Evolutionary conservation across 768 basidiomycete species (phyloP).

Genomic region (Gymnopilus junonius): DNA sequence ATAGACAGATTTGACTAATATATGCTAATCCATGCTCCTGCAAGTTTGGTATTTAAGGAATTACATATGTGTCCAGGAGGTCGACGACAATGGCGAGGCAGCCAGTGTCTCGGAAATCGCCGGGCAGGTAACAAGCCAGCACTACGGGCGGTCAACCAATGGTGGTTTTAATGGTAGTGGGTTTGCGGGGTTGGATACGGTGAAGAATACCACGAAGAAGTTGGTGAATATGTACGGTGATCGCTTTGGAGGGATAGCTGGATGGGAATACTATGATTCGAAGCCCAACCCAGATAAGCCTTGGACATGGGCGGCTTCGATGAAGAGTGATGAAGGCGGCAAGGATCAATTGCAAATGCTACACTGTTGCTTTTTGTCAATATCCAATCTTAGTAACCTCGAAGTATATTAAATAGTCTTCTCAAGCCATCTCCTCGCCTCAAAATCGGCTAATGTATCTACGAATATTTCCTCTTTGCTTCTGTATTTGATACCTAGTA

Average conservation of each 20-base stretch:
- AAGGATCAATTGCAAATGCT: not conserved
- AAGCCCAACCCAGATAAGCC: not conserved
- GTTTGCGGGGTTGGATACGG: not conserved
- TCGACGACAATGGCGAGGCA: no score
- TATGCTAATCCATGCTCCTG: no score
- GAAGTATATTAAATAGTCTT: not conserved
- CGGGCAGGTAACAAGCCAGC: no score
- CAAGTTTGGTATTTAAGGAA: no score
- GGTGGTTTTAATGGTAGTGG: not conserved
- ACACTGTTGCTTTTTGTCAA: not conserved
- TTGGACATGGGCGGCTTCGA: not conserved
- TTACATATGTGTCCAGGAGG: no score
- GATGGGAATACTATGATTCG: not conserved
- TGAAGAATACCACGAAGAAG: not conserved
- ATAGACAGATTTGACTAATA: no score
- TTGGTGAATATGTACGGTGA: not conserved
- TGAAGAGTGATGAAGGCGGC: not conserved
- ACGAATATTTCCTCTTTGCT: not conserved
- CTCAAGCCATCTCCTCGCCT: conserved; percentile 5
- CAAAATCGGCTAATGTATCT: conserved; percentile 4
- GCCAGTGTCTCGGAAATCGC: no score
- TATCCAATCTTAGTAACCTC: no score
- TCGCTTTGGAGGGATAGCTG: not conserved
- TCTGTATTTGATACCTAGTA: not conserved
- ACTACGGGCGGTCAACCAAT: no score